A percentile compares a stretch with the other conserved stretches of the same genome.
These are phyloP conservation scores for Fusarium sp. DNA, from an alignment of 2,329 filamentous ascomycete genomes.

Conservation along the genomic window DNA sequence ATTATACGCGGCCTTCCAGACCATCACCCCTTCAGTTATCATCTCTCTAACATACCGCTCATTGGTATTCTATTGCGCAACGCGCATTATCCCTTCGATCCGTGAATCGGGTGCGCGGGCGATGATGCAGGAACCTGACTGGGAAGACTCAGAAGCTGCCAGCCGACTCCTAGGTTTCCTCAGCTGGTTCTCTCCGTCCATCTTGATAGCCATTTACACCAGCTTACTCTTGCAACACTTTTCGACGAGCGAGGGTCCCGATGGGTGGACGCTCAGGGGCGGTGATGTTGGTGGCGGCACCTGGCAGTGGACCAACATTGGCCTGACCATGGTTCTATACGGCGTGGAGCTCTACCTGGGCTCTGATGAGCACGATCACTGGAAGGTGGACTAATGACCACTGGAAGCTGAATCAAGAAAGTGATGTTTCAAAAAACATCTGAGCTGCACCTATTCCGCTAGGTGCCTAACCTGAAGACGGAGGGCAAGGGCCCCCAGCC, in stretches of 20 bases:
- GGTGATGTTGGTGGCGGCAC: constrained; percentile 84
- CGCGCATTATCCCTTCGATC: constrained; percentile 94
- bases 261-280: constrained; percentile 87
- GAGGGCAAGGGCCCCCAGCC: constrained; percentile 14
- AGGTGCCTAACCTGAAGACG: constrained; percentile 15
- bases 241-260: constrained; percentile 76
- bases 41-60: constrained; percentile 95
- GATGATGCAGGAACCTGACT: constrained; percentile 83
- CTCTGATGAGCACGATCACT: constrained; percentile 88
- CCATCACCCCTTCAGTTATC: constrained; percentile 94
- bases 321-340: constrained; percentile 89
- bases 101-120: constrained; percentile 86
- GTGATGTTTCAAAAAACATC: background rate
- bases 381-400: constrained; percentile 85
- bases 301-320: constrained; percentile 95
- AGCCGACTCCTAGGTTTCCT: constrained; percentile 84
- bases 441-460: background rate
- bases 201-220: constrained; percentile 95
- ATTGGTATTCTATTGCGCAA: constrained; percentile 94
- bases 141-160: constrained; percentile 87
- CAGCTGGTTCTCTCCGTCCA: constrained; percentile 94
- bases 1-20: constrained; percentile 91
- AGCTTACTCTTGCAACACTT: constrained; percentile 97
- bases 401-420: background rate
- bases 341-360: constrained; percentile 90